These are phyloP conservation scores for Nectriaceae sp. DNA, from an alignment of 2,329 filamentous ascomycete species.

Conservation along the genomic window DNA sequence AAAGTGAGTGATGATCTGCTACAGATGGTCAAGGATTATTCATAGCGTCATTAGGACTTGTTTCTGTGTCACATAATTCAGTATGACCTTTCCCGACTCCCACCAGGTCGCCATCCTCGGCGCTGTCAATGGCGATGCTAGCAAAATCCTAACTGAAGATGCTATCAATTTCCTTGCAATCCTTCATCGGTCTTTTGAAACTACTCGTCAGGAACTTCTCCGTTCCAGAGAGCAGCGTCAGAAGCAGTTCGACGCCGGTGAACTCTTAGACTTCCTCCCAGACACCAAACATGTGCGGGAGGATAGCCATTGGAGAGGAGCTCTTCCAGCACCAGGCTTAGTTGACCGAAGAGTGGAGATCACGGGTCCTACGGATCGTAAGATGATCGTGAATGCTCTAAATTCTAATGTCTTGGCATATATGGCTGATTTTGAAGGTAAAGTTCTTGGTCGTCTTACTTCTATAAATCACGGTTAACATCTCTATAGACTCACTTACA, in stretches of 20 bases:
- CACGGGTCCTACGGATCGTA: constrained; percentile 93
- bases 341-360: constrained; percentile 95
- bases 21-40: too few species aligned
- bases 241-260: constrained; percentile 87
- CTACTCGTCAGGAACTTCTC: constrained; percentile 82
- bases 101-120: constrained; percentile 85
- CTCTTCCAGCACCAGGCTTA: constrained; percentile 86
- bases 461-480: not conserved
- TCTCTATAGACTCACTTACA: constrained; percentile 75
- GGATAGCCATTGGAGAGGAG: constrained; percentile 90
- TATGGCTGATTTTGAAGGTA: constrained; percentile 99
- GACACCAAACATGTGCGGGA: constrained; percentile 96
- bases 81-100: too few species aligned
- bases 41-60: too few species aligned
- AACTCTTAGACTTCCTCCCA: constrained; percentile 89
- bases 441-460: constrained; percentile 29
- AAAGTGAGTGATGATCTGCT: too few species aligned
- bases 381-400: constrained; percentile 98
- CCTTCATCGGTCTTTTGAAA: constrained; percentile 93
- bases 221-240: constrained; percentile 85
- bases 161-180: constrained; percentile 91
- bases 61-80: too few species aligned
- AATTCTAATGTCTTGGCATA: constrained; percentile 98
- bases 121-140: constrained; percentile 72
- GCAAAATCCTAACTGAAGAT: constrained; percentile 89